Evolutionary conservation across 768 basidiomycete species (phyloP).

Genomic region (Leucosporidium yakuticum): DNA sequence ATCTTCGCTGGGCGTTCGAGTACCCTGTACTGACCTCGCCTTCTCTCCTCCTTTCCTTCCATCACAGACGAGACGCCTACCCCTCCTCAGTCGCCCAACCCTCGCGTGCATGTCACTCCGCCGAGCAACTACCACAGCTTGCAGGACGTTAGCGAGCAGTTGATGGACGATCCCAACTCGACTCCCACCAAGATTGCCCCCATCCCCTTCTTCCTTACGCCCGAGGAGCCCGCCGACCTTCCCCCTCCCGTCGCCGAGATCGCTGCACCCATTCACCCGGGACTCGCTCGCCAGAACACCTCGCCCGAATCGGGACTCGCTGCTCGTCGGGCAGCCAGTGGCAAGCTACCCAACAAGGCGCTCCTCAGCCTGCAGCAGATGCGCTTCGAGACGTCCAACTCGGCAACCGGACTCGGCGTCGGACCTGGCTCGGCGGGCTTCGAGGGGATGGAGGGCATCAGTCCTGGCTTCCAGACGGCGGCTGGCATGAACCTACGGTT

Average conservation of each 20-base stretch:
- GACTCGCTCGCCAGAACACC: background rate
- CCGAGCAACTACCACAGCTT: background rate
- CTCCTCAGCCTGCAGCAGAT: conserved; percentile 28
- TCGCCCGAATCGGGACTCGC: conserved; percentile 13
- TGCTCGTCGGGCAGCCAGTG: conserved; percentile 18
- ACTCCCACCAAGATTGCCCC: background rate
- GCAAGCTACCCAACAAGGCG: conserved; percentile 27
- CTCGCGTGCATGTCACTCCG: conserved; percentile 19
- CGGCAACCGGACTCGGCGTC: conserved; percentile 29
- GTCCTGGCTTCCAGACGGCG: conserved; percentile 1
- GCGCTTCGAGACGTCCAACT: conserved; percentile 28
- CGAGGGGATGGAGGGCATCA: conserved; percentile 4
- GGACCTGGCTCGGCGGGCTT: conserved; percentile 24
- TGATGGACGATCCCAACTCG: background rate
- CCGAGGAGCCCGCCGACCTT: background rate
- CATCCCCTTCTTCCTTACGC: background rate
- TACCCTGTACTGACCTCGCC: too few relatives aligned
- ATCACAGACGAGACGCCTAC: conserved; percentile 30
- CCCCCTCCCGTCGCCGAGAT: background rate
- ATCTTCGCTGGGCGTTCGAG: too few relatives aligned
- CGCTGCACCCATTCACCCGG: background rate
- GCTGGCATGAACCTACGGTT: conserved; percentile 9
- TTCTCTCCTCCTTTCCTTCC: background rate
- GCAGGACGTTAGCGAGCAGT: too few relatives aligned
- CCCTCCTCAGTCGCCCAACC: conserved; percentile 20